Evolutionary conservation across 495 filamentous ascomycete species (phyloP), one percentile per base, ranked within the genome.

Genomic region (Glutinoglossum americanum): DNA sequence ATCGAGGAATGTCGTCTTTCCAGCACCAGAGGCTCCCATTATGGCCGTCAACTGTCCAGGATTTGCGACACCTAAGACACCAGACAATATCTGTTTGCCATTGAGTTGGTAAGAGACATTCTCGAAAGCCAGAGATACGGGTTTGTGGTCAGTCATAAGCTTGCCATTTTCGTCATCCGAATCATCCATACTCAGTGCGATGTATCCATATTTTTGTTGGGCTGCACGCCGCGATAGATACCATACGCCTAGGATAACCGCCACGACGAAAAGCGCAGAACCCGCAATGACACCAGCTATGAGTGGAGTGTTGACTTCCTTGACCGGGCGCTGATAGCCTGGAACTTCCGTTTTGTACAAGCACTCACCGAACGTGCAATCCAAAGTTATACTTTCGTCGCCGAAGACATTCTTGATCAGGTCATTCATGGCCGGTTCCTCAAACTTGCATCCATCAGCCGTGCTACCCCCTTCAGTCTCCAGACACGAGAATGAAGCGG

Each of bases 1-100:
- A 69, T 99, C 93, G 32, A 99, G 72, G 69, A 97, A 99, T 0
- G 89, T 94, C 0, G 90, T 97, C 70, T 99, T 99, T 56, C 92
- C 92, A 26, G 92, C 92, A 9, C 92, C 92, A 3, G 93, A 97
- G 11, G 92, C 89, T 41, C 92, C 92, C 90, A 99, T 97, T 66
- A 99, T 95, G 25, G 92, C 92, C 64, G 92, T 85, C 8, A 99
- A 76, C 63, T 97, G 85, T 0, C 92, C 92, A 1, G 89, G 85
- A 62, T 84, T 81, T 13, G 90, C 89, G 33, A 85, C 81, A 48
- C 92, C 92, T 59, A 80, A 81, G 41, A 99, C 81, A 32, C 76
- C 80, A 6, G 77, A 76, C 0, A 99, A 74, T 58, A 99, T 95
- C 60, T 85, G 73, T 69, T 85, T 95, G 8, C 85, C 87, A 64